These are phyloP conservation scores for Sarcodon aspratus DNA, from an alignment of 768 basidiomycete genomes.

Conservation along the genomic window DNA sequence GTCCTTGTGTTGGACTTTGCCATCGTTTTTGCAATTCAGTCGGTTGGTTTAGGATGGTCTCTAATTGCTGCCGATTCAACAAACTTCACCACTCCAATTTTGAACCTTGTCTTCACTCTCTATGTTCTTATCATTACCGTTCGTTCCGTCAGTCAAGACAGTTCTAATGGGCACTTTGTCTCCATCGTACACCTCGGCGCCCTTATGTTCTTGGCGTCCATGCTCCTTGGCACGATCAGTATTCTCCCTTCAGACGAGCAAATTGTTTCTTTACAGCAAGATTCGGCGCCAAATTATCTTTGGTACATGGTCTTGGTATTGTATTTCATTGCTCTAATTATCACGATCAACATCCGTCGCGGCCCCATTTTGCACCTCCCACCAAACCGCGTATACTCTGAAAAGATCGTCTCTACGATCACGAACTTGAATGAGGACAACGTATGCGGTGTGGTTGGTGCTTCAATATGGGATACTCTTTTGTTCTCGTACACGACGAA, in stretches of 20 bases:
- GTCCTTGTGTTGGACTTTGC: slow-evolving; percentile 34
- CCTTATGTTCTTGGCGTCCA: slow-evolving; percentile 37
- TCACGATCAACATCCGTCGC: slow-evolving; percentile 43
- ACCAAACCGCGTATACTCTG: slow-evolving; percentile 60
- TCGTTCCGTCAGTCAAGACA: slow-evolving; percentile 37
- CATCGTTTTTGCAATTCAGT: slow-evolving; percentile 35
- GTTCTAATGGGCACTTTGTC: slow-evolving; percentile 20
- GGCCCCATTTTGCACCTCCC: slow-evolving; percentile 74
- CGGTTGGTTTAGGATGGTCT: slow-evolving; percentile 46
- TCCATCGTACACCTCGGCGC: slow-evolving; percentile 47
- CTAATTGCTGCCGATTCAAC: slow-evolving; percentile 15
- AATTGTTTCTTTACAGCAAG: slow-evolving; percentile 20
- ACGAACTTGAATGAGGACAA: slow-evolving; percentile 64
- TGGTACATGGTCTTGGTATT: slow-evolving; percentile 45
- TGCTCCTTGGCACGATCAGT: slow-evolving; percentile 32
- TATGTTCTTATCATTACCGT: slow-evolving; percentile 46
- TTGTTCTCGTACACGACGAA: slow-evolving; percentile 79
- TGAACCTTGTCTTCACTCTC: slow-evolving; percentile 44
- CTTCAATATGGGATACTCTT: slow-evolving; percentile 49
- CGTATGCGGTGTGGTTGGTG: slow-evolving; percentile 57
- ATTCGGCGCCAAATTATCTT: slow-evolving; percentile 17
- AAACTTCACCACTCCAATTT: slow-evolving; percentile 23
- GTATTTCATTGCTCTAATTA: slow-evolving; percentile 32
- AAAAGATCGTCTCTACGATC: slow-evolving; percentile 47
- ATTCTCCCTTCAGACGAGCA: slow-evolving; percentile 40